These are phyloP conservation scores for Fusarium newnesense DNA, from an alignment of 2,329 filamentous ascomycete genomes.

Conservation along the genomic window DNA sequence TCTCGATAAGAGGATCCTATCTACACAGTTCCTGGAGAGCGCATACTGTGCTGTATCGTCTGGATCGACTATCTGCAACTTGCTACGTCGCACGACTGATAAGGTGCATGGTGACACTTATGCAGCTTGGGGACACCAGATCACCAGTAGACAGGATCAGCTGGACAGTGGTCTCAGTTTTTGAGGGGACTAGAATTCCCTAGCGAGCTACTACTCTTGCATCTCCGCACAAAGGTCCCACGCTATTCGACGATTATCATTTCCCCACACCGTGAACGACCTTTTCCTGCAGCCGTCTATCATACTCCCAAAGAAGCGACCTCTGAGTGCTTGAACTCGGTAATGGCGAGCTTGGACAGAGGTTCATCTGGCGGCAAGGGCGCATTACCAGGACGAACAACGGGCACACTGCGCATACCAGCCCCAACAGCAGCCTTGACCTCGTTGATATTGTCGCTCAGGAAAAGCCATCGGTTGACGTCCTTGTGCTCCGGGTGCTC, in stretches of 20 bases:
- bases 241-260: conserved; percentile 32
- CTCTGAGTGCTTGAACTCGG: conserved; percentile 47
- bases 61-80: conserved; percentile 29
- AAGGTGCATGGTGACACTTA: conserved; percentile 32
- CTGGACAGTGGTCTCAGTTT: conserved; percentile 40
- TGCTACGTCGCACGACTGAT: conserved; percentile 31
- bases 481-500: conserved; percentile 53
- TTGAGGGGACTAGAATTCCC: conserved; percentile 36
- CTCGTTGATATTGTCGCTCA: conserved; percentile 82
- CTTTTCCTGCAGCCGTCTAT: conserved; percentile 37
- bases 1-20: conserved; percentile 15
- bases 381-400: conserved; percentile 77
- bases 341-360: conserved; percentile 49
- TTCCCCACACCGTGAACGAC: conserved; percentile 30
- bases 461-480: conserved; percentile 73
- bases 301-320: conserved; percentile 37
- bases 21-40: conserved; percentile 24
- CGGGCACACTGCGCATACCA: conserved; percentile 71
- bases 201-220: conserved; percentile 40
- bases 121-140: conserved; percentile 32
- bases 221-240: conserved; percentile 39
- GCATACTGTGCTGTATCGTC: conserved; percentile 12
- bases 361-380: conserved; percentile 63
- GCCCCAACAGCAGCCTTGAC: conserved; percentile 70
- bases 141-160: conserved; percentile 38